Percentiles rank a stretch among this genome's conserved stretches.
These are phyloP conservation scores for Panus rudis DNA, from an alignment of 768 basidiomycete genomes.

Conservation along the genomic window DNA sequence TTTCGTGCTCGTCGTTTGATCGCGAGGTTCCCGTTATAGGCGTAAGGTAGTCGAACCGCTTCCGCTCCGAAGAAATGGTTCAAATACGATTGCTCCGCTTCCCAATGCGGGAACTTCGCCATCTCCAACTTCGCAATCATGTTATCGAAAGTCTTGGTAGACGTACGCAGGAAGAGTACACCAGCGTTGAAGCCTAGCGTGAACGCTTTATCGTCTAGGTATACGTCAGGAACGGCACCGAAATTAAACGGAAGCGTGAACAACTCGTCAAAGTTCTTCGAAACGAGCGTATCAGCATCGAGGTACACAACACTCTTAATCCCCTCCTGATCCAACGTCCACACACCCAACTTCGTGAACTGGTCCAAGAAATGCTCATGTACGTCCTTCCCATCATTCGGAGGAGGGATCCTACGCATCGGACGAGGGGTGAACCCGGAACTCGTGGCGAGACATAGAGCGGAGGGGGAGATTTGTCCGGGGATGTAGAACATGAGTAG, in stretches of 20 bases:
- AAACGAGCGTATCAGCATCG: constrained; percentile 36
- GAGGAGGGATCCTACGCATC: constrained; percentile 32
- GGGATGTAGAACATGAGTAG: constrained; percentile 27
- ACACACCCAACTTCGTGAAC: constrained; percentile 38
- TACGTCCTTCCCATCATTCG: constrained; percentile 29
- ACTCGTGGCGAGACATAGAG: constrained; percentile 33
- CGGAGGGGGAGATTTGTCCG: constrained; percentile 29
- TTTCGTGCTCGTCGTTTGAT: constrained; percentile 27
- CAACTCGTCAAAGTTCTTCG: constrained; percentile 36
- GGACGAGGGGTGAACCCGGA: constrained; percentile 33
- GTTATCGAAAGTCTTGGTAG: constrained; percentile 19
- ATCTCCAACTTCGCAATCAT: constrained; percentile 24
- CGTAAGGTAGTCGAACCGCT: constrained; percentile 30
- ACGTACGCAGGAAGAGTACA: constrained; percentile 29
- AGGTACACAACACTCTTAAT: constrained; percentile 31
- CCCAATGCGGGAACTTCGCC: constrained; percentile 24
- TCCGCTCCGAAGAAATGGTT: constrained; percentile 32
- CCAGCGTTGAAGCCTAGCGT: constrained; percentile 34
- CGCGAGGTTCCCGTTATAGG: constrained; percentile 36
- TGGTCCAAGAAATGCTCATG: constrained; percentile 32
- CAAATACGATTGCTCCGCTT: constrained; percentile 37
- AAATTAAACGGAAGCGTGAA: constrained; percentile 34
- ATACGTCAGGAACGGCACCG: constrained; percentile 36
- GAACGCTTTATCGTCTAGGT: constrained; percentile 25
- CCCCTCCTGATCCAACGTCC: constrained; percentile 29